phyloP scores from a whole-genome alignment of 345 rosid genomes.

The Durio zibethinus region DNA sequence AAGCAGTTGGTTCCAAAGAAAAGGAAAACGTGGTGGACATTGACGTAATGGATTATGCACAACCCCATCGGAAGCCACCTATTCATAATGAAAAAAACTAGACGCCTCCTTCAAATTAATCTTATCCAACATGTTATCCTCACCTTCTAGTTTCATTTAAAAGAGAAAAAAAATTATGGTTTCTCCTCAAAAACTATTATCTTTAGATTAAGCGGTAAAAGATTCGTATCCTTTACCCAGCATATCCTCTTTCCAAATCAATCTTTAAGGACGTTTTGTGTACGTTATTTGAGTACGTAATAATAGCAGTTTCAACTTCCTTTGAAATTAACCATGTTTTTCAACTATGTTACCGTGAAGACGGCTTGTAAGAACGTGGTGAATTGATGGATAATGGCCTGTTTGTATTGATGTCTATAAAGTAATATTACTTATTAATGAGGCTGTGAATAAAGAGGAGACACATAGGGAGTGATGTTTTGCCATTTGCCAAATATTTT shows the following conservation, averaged over 20 bases:
- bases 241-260: no score
- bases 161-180: neutral
- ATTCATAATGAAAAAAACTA: conserved; percentile 77
- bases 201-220: no score
- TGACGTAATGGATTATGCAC: conserved; percentile 81
- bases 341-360: neutral
- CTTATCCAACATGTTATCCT: neutral
- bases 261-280: no score
- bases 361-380: conserved; percentile 6
- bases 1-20: conserved; percentile 30
- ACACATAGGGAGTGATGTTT: conserved; percentile 22
- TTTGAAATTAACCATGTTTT: neutral
- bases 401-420: neutral
- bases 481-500: neutral
- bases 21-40: conserved; percentile 37
- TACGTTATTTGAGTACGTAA: neutral
- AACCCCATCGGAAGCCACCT: conserved; percentile 87
- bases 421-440: neutral
- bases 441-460: conserved; percentile 16
- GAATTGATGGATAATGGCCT: conserved; percentile 2
- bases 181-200: neutral
- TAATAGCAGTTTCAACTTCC: neutral
- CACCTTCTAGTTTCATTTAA: neutral
- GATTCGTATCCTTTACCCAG: no score
- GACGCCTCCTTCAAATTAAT: neutral